These are phyloP conservation scores for Exophiala dermatitidis DNA, from an alignment of 2,329 filamentous ascomycete genomes.

Conservation along the genomic window DNA sequence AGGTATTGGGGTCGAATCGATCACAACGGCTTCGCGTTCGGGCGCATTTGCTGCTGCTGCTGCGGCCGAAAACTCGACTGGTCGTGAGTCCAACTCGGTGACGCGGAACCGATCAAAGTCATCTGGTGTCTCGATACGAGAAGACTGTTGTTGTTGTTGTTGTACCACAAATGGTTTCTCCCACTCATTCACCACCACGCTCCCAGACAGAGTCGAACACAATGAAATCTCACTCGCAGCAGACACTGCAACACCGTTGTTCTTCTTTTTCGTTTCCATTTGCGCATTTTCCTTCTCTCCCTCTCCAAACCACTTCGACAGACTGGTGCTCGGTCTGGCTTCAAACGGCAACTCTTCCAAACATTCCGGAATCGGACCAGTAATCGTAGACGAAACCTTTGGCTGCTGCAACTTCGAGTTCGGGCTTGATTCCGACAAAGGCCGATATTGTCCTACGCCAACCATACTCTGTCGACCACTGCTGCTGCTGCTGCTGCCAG, in stretches of 20 bases:
- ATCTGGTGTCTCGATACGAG: conserved; percentile 5
- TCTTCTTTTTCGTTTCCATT: neutral
- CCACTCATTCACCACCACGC: neutral
- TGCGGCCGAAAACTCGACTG: neutral
- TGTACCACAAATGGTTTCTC: neutral
- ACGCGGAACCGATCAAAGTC: conserved; percentile 10
- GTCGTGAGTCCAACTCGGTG: conserved; percentile 3
- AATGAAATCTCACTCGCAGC: conserved; percentile 1
- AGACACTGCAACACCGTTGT: neutral
- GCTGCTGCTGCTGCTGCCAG: no score
- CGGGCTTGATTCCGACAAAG: no score
- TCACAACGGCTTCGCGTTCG: neutral
- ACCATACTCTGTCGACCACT: no score
- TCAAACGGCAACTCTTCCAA: neutral
- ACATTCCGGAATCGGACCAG: neutral
- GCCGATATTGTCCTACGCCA: no score
- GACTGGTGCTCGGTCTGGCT: neutral
- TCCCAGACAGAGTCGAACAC: neutral
- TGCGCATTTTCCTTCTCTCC: no score
- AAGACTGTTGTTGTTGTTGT: neutral
- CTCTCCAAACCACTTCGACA: neutral
- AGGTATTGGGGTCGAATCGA: conserved; percentile 5
- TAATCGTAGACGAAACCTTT: no score
- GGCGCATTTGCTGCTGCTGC: neutral
- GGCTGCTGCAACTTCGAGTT: no score